Evolutionary conservation across 805 yeast species (phyloP), one percentile per base, ranked within the genome.

Genomic region (Monosporozyma unispora): DNA sequence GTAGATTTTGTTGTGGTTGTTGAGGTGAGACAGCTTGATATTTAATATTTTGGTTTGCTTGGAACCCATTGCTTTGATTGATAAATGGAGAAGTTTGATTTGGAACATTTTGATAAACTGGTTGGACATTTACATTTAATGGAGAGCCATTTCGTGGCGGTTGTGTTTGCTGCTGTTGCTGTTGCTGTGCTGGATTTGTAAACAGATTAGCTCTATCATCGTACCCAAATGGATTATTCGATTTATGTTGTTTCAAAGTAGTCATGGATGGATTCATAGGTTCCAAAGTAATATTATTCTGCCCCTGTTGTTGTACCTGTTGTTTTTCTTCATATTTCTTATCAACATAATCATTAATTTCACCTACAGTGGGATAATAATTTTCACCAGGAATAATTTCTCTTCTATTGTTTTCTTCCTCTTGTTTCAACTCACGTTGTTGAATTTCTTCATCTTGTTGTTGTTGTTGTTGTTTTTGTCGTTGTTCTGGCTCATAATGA

Each of bases 181-280:
- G 38, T 44, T 44, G 46, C 4, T 3, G 19, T 11, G 37, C 25
- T 23, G 31, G 49, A 39, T 4, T 19, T 18, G 21, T n/a, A n/a
- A 19, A 44, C n/a, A 18, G 6, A 21, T 22, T 33, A 23, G 14
- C 23, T n/a, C 25, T n/a, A 22, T 25, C 37, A 9, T 23, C 28
- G 6, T 22, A 18, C 9, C 23, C 23, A 29, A 66, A 66, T n/a
- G 70, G 70, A 50, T 66, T 66, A 42, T 59, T 63, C 3, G 67
- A 57, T 53, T 66, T 66, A 52, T 64, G 63, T 45, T 62, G 67
- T 50, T 56, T 64, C 7, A 38, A 47, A 6, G 27, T 40, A 9
- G 47, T 44, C 14, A 22, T 12, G 7, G 44, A 18, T 9, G 45
- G 23, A 35, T 38, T 46, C 35, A 38, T 31, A 22, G 40, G n/a